phyloP scores from a whole-genome alignment of 768 basidiomycete genomes.

The Kwoniella mangroviensis region DNA sequence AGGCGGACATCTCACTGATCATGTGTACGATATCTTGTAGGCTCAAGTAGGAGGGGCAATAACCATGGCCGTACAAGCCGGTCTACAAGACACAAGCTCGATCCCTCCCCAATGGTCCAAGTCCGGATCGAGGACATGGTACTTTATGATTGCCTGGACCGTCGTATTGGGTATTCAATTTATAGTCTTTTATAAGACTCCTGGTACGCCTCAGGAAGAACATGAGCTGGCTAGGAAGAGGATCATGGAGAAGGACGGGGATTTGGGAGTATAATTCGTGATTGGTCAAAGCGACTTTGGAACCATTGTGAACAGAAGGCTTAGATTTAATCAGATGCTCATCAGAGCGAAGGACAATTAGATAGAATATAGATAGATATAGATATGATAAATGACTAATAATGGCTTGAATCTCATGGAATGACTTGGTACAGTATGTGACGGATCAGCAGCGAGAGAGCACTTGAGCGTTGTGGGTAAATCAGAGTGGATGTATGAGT shows the following conservation, averaged over 20 bases:
- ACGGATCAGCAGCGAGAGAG: too few relatives aligned
- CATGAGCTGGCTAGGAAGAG: conserved; percentile 38
- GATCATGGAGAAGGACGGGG: conserved; percentile 34
- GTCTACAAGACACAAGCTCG: conserved; percentile 26
- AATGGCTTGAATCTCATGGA: too few relatives aligned
- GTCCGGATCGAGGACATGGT: conserved; percentile 35
- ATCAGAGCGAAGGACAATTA: too few relatives aligned
- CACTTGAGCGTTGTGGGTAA: too few relatives aligned
- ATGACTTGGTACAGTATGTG: too few relatives aligned
- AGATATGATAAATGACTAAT: too few relatives aligned
- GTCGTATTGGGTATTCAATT: conserved; percentile 33
- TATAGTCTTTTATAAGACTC: conserved; percentile 38
- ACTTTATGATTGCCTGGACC: conserved; percentile 42
- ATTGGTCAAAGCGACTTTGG: too few relatives aligned
- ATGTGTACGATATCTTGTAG: background rate
- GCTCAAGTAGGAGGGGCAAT: conserved; percentile 48
- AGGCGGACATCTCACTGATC: background rate
- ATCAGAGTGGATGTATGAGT: too few relatives aligned
- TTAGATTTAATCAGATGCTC: too few relatives aligned
- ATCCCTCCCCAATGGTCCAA: conserved; percentile 28
- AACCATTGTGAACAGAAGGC: too few relatives aligned
- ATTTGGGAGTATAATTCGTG: conserved; percentile 18
- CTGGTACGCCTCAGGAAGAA: conserved; percentile 40
- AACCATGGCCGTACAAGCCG: conserved; percentile 49
- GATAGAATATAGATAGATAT: too few relatives aligned